Evolutionary conservation across 208 protist genomes (phyloP), one percentile per base, ranked within the genome.

Genomic region (Crithidia expoeki): DNA sequence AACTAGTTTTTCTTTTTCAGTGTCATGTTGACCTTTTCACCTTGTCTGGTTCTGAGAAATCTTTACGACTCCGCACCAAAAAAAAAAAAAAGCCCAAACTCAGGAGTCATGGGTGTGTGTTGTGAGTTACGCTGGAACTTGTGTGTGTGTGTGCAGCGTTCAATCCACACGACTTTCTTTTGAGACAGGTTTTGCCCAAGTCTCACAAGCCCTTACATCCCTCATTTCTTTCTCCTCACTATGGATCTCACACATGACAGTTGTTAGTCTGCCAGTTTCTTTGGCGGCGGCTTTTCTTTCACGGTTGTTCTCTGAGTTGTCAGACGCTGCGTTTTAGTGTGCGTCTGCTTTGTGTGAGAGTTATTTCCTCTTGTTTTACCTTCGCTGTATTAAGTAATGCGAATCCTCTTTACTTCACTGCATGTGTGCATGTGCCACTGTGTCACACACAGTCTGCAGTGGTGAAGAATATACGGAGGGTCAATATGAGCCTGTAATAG

Each of bases 321-420:
- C 17, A 7, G 25, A 3, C 5, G 25, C 25, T 32, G 16, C 25
- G 25, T 25, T 3, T 53, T 3, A 32, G 6, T 53, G 19, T 7
- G 17, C 16, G 7, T 53, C 23, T 53, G 49, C 6, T 53, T 14
- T 30, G 36, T 40, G 36, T 53, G 23, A 16, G 23, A 30, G 23
- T 30, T 30, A 17, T 53, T 51, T 51, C 21, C 16, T 7, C 6
- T 51, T 51, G 7, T 51, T 51, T 51, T 51, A 25, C 53, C 32
- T 40, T 40, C 33, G 33, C 53, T 40, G 53, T 59, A n/a, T 47
- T 61, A 61, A 61, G 56, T 61, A 61, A 61, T 36, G 36, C 56
- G 44, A 44, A 61, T 36, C 52, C 34, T 40, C 12, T 11, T 60
- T 46, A 2, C 21, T 47, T 70, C 51, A 21, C 14, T 6, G 27